Evolutionary conservation across 106 monocot species (phyloP).

Genomic region (Iris macrosiphon): DNA sequence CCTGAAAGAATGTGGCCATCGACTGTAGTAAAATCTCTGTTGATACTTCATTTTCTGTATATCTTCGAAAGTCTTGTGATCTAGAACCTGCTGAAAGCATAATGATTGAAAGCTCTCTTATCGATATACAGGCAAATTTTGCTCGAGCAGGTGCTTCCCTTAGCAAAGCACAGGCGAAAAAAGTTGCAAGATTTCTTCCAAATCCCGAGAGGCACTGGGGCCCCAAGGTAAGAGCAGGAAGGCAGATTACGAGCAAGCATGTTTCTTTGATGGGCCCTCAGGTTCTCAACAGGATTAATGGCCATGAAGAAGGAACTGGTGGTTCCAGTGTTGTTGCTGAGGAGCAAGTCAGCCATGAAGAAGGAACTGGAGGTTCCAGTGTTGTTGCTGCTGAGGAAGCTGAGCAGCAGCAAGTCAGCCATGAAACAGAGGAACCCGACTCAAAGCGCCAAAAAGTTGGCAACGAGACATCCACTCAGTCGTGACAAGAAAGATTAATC

Average conservation of each 20-base stretch:
- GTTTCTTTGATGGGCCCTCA: constrained; percentile 45
- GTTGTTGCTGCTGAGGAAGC: no score
- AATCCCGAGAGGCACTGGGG: constrained; percentile 91
- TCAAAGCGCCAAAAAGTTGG: constrained; percentile 53
- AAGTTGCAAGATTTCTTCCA: constrained; percentile 64
- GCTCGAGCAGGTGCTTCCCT: constrained; percentile 53
- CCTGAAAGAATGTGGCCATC: no score
- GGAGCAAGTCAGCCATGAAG: no score
- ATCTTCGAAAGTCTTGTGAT: no score
- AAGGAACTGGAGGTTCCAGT: no score
- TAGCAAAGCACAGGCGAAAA: constrained; percentile 81
- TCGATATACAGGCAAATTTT: constrained; percentile 58
- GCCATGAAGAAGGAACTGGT: constrained; percentile 4
- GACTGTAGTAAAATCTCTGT: no score
- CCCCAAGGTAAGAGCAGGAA: constrained; percentile 76
- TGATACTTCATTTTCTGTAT: no score
- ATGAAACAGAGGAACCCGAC: constrained; percentile 26
- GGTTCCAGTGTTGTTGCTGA: not conserved
- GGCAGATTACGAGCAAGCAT: constrained; percentile 84
- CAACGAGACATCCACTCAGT: constrained; percentile 11
- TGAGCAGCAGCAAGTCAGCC: no score
- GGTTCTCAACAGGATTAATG: constrained; percentile 10
- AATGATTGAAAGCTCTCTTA: not conserved
- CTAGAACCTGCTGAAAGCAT: no score
- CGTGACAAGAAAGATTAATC: no score